Conservation (phyloP, 495 filamentous ascomycete species). For the Aspergillus sparsus region DNA sequence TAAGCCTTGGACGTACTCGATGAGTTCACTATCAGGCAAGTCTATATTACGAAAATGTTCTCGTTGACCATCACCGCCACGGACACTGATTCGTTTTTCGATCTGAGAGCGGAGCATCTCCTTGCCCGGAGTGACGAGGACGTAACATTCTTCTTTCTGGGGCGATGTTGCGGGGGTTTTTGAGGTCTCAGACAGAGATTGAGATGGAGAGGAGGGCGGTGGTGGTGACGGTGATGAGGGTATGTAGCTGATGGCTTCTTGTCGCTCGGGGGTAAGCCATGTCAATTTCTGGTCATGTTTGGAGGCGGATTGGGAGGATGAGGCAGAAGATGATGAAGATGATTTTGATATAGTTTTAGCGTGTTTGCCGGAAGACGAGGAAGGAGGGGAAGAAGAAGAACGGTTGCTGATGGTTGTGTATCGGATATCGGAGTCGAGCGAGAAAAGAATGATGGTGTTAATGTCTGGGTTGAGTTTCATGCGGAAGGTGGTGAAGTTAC, state of each 20-base stretch:
- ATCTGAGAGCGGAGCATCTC: slow-evolving; percentile 32
- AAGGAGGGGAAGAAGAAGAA: background rate
- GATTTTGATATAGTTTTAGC: background rate
- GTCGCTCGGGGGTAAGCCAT: slow-evolving; percentile 31
- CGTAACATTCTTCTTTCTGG: slow-evolving; percentile 16
- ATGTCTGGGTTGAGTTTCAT: slow-evolving; percentile 32
- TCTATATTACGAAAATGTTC: slow-evolving; percentile 25
- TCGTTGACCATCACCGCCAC: slow-evolving; percentile 26
- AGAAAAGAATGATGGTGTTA: slow-evolving; percentile 36
- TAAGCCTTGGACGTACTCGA: slow-evolving; percentile 38
- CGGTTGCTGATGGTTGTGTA: slow-evolving; percentile 20
- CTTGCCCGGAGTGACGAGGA: slow-evolving; percentile 34
- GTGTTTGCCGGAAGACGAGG: no score
- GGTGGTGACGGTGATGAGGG: slow-evolving; percentile 8
- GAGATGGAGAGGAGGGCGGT: background rate
- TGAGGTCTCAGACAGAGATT: background rate
- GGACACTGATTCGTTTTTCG: slow-evolving; percentile 28
- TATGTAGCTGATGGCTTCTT: slow-evolving; percentile 28
- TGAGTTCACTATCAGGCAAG: slow-evolving; percentile 28
- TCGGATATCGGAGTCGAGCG: slow-evolving; percentile 31
- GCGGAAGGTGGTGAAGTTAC: slow-evolving; percentile 38
- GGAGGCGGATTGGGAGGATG: slow-evolving; percentile 11
- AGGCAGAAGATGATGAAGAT: slow-evolving; percentile 12
- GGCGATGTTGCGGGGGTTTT: background rate
- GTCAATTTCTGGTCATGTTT: slow-evolving; percentile 10